These are phyloP conservation scores for Trypanosoma boissoni DNA, from an alignment of 208 protist species.

Conservation along the genomic window DNA sequence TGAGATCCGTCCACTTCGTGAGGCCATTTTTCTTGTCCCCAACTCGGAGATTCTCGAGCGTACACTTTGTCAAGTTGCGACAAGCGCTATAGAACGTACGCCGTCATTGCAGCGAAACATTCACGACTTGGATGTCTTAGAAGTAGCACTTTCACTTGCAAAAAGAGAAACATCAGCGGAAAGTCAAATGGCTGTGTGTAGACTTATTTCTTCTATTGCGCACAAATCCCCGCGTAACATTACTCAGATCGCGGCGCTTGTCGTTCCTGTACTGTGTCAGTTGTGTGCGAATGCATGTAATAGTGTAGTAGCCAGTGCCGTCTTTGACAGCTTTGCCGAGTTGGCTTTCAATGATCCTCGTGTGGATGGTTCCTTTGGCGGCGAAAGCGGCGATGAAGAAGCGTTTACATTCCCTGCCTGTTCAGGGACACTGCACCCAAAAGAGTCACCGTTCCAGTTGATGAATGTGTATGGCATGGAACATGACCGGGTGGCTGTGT, in stretches of 20 bases:
- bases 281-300: constrained; percentile 34
- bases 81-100: constrained; percentile 18
- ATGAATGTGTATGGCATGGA: constrained; percentile 41
- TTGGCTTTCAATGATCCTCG: constrained; percentile 63
- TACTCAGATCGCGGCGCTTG: constrained; percentile 35
- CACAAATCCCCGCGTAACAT: constrained; percentile 53
- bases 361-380: background rate
- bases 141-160: constrained; percentile 50
- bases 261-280: constrained; percentile 36
- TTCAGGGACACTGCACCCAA: constrained; percentile 26
- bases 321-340: constrained; percentile 65
- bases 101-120: constrained; percentile 19
- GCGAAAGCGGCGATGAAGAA: constrained; percentile 1
- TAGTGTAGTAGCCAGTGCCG: constrained; percentile 47
- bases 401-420: constrained; percentile 19
- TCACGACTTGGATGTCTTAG: constrained; percentile 66
- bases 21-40: constrained; percentile 41
- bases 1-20: constrained; percentile 50
- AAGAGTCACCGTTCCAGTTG: constrained; percentile 44
- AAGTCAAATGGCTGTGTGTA: constrained; percentile 52
- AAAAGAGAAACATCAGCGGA: constrained; percentile 36
- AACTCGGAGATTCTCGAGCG: constrained; percentile 38
- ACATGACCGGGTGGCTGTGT: constrained; percentile 33
- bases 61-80: constrained; percentile 60
- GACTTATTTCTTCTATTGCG: constrained; percentile 31